phyloP scores from a whole-genome alignment of 148 eudicot genomes.

The Chenopodium quinoa region DNA sequence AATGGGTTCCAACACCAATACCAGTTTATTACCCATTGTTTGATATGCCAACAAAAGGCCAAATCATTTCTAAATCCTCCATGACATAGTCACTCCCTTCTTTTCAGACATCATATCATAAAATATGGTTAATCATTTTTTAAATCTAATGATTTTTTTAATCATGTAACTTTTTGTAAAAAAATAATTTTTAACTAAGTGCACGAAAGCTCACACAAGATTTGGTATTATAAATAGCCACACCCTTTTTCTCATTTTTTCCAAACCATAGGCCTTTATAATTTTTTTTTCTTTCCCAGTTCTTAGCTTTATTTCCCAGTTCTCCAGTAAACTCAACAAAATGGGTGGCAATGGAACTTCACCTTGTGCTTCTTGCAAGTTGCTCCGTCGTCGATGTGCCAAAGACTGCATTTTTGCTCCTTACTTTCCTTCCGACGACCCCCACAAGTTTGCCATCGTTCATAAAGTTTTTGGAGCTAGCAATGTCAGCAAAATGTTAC shows the following conservation, averaged over 20 bases:
- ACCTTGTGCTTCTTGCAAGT: slow-evolving; percentile 95
- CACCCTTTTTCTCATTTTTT: slow-evolving; percentile 24
- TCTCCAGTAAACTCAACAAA: slow-evolving; percentile 14
- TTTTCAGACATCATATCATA: slow-evolving; percentile 23
- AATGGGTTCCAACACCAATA: background rate
- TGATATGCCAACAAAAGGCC: slow-evolving; percentile 20
- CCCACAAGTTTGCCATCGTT: slow-evolving; percentile 87
- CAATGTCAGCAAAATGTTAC: slow-evolving; percentile 95
- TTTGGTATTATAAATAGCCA: slow-evolving; percentile 36
- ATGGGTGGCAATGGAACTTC: slow-evolving; percentile 72
- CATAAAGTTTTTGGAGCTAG: slow-evolving; percentile 96
- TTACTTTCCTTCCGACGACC: slow-evolving; percentile 87
- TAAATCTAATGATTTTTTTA: slow-evolving; percentile 20
- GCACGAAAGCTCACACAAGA: slow-evolving; percentile 26
- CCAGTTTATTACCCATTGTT: slow-evolving; percentile 21
- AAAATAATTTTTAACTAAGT: slow-evolving; percentile 2
- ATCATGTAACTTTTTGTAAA: slow-evolving; percentile 6
- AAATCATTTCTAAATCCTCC: slow-evolving; percentile 25
- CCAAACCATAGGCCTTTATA: slow-evolving; percentile 10
- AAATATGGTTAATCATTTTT: slow-evolving; percentile 15
- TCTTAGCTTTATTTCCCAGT: background rate
- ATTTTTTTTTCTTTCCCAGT: too few species aligned
- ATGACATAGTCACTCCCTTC: slow-evolving; percentile 30
- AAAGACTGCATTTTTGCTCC: slow-evolving; percentile 92
- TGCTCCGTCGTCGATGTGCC: slow-evolving; percentile 84